These are phyloP conservation scores for Magnusiomyces fungicola DNA, from an alignment of 1,139 yeast genomes.

Conservation along the genomic window DNA sequence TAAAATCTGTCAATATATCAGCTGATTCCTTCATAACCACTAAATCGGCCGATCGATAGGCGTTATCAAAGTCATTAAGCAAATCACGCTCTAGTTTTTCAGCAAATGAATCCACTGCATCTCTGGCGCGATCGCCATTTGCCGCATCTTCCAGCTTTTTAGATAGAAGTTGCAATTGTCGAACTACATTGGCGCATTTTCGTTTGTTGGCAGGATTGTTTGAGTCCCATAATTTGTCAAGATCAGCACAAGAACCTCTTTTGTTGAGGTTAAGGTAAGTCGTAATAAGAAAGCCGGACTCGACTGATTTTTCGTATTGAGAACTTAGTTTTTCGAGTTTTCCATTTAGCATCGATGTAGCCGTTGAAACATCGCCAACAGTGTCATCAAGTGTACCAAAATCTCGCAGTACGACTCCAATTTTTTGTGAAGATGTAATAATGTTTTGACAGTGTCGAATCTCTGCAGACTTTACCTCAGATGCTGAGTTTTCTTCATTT, in stretches of 20 bases:
- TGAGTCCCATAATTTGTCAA: conserved; percentile 30
- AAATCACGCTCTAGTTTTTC: conserved; percentile 64
- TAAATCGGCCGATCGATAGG: conserved; percentile 48
- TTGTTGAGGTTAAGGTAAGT: conserved; percentile 72
- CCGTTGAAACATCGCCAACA: conserved; percentile 42
- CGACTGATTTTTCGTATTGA: conserved; percentile 66
- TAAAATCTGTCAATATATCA: conserved; percentile 67
- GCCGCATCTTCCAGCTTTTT: conserved; percentile 38
- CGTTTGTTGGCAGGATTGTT: conserved; percentile 45
- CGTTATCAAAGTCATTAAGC: conserved; percentile 35
- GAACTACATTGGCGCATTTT: conserved; percentile 62
- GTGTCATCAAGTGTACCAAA: conserved; percentile 55
- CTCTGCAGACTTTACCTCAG: conserved; percentile 56
- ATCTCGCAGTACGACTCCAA: conserved; percentile 28
- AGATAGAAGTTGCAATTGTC: conserved; percentile 57
- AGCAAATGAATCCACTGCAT: conserved; percentile 60
- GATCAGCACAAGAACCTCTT: conserved; percentile 53
- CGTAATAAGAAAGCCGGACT: conserved; percentile 65
- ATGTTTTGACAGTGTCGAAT: conserved; percentile 62
- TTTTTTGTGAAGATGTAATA: conserved; percentile 24
- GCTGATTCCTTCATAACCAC: conserved; percentile 76
- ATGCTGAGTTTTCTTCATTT: conserved; percentile 44
- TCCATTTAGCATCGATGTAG: conserved; percentile 69
- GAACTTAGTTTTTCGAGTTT: conserved; percentile 67
- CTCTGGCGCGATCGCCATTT: conserved; percentile 44